Evolutionary conservation across 75 land plant genomes (phyloP).

Genomic region (Pinus tabuliformis): DNA sequence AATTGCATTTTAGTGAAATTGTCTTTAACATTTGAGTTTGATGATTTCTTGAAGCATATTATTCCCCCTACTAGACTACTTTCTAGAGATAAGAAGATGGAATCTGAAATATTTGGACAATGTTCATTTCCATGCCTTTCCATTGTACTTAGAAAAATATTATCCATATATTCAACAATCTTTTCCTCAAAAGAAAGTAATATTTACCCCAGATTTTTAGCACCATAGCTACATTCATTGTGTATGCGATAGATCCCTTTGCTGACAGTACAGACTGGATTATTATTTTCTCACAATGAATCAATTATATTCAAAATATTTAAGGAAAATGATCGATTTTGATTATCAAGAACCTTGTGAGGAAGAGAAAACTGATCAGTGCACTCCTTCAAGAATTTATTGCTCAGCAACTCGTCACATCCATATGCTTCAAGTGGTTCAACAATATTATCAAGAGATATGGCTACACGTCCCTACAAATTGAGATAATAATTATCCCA

Average conservation of each 20-base stretch:
- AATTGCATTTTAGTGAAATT: neutral
- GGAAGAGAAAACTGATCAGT: slow-evolving; percentile 40
- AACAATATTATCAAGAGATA: slow-evolving; percentile 43
- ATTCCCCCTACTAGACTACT: neutral
- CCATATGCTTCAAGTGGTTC: slow-evolving; percentile 61
- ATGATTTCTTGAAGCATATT: neutral
- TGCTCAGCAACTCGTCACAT: neutral
- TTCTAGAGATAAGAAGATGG: neutral
- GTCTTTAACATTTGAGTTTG: neutral
- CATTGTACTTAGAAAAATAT: too few species aligned
- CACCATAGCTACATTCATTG: too few species aligned
- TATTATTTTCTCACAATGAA: slow-evolving; percentile 78
- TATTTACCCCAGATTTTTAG: too few species aligned
- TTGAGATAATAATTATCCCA: slow-evolving; percentile 59
- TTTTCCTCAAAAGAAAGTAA: too few species aligned
- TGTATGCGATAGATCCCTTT: too few species aligned
- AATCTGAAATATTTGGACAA: slow-evolving; percentile 72
- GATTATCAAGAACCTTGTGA: slow-evolving; percentile 34
- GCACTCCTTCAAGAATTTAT: slow-evolving; percentile 60
- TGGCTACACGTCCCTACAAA: neutral
- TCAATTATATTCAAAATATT: slow-evolving; percentile 88
- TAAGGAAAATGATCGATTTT: slow-evolving; percentile 33
- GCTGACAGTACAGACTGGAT: too few species aligned
- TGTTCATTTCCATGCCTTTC: neutral
- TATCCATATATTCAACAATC: too few species aligned